Percentiles rank a stretch among this genome's conserved stretches.
Evolutionary conservation across 1,284 basidiomycete genomes (phyloP).

Genomic region (Microbotryum intermedium): DNA sequence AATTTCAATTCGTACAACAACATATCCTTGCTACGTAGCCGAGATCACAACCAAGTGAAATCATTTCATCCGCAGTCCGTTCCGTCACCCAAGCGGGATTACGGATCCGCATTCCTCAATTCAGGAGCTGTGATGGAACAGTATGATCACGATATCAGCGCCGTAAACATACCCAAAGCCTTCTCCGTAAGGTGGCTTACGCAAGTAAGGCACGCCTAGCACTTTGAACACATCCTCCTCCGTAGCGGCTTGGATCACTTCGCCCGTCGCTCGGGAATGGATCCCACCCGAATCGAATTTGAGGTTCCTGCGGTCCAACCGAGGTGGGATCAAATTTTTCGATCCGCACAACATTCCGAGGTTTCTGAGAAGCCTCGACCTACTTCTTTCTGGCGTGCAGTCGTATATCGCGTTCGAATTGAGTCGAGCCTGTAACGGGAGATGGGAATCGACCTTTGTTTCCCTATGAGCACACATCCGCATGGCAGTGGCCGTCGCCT

Average conservation of each 20-base stretch:
- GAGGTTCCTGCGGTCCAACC: slow-evolving; percentile 47
- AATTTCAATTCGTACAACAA: too few relatives aligned
- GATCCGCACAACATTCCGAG: not conserved
- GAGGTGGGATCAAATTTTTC: not conserved
- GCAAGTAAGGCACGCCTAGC: slow-evolving; percentile 55
- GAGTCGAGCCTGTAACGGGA: slow-evolving; percentile 40
- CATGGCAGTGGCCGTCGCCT: too few relatives aligned
- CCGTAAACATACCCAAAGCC: slow-evolving; percentile 54
- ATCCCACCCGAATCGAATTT: slow-evolving; percentile 55
- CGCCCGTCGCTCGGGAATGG: not conserved
- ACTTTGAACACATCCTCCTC: slow-evolving; percentile 28
- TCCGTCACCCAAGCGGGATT: not conserved
- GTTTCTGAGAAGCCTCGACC: not conserved
- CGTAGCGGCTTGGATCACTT: not conserved
- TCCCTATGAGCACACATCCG: too few relatives aligned
- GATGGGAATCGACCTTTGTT: too few relatives aligned
- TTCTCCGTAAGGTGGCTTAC: slow-evolving; percentile 51
- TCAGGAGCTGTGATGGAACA: slow-evolving; percentile 1
- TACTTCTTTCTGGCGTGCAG: slow-evolving; percentile 56
- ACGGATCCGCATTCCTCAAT: slow-evolving; percentile 14
- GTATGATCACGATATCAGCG: not conserved
- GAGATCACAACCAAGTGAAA: too few relatives aligned
- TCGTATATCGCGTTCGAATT: slow-evolving; percentile 70
- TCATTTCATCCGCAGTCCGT: too few relatives aligned
- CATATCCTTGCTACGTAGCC: too few relatives aligned